Base-by-base conservation (phyloP, 2,329 filamentous ascomycete species). In the Clonostachys sp. region DNA sequence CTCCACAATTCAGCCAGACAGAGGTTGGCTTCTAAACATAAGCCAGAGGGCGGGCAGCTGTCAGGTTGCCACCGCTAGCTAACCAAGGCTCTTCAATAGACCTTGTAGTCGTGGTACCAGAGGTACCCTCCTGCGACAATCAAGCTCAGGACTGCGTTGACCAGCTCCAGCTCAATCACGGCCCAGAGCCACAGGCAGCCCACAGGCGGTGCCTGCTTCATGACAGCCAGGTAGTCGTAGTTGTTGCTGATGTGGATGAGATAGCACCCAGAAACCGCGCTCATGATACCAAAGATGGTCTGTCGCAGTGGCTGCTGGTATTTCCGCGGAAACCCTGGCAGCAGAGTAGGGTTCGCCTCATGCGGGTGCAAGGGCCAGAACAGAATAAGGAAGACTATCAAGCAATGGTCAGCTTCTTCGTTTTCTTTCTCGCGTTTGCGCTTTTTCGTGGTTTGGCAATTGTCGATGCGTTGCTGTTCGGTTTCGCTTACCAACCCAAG, bases 101-200 rank as follows among this genome's bases (percentile, higher is more conserved):
- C 24, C 24, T 30, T 30, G 8, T 30, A 30, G 24, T 30, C 24
- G 24, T 30, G 9, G 24, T 64, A 59, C 62, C 70, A 73, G 24
- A 79, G 59, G 53, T 75, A 84, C 5, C 53, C 61, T 2, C 57
- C 71, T 2, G 72, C 68, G 2, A 67, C 54, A 4, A 64, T 61
- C 35, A 85, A 61, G 53, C 81, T 85, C 12, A 66, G 55, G 2
- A 85, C 69, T 1, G 87, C 88, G 58, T 80, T 83, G 1, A 74
- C 59, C 39, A 95, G 71, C 47, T 89, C 78, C 68, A 96, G 78
- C 70, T 99, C 94, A 42, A 97, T 77, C 18, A 97, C 85, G 34
- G 87, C 83, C 91, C 92, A 97, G 5, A 97, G 79, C 91, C 92
- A 97, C 16, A 97, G 65, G 39, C 89, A 92, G 1, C 90, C 94